Evolutionary conservation across 2,329 filamentous ascomycete species (phyloP).

Genomic region (Arthroderma sp.): DNA sequence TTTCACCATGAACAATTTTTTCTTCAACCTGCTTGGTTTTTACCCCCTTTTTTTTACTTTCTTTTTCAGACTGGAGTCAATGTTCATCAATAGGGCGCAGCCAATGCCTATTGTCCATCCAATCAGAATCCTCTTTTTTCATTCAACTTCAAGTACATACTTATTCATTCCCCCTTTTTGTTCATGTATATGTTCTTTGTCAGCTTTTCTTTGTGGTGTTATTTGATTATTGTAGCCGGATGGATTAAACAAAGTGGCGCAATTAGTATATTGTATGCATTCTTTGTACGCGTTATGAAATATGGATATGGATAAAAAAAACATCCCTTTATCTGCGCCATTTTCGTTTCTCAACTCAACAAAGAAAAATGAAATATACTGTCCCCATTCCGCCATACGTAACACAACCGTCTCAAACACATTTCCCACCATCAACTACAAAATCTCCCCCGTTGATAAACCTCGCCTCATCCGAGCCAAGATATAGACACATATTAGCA

Average conservation of each 20-base stretch:
- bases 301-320: conserved; percentile 1
- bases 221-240: not conserved
- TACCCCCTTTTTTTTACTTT: not conserved
- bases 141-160: not conserved
- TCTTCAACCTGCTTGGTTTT: not conserved
- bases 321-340: not conserved
- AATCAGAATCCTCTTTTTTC: not conserved
- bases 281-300: conserved; percentile 4
- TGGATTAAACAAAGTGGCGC: not conserved
- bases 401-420: conserved; percentile 19
- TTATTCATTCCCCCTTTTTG: not conserved
- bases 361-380: not conserved
- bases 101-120: not conserved
- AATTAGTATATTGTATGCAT: not conserved
- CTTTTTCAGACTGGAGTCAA: not conserved
- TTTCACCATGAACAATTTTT: not conserved
- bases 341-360: not conserved
- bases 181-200: not conserved
- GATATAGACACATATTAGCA: conserved; percentile 56
- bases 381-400: not conserved
- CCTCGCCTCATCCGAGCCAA: conserved; percentile 58
- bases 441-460: conserved; percentile 64
- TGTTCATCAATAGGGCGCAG: not conserved
- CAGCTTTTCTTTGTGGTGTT: not conserved
- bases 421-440: conserved; percentile 48